Percentiles rank a stretch among this genome's conserved stretches.
Conservation (phyloP, 495 filamentous ascomycete genomes). For the Mycothermus thermophilus region DNA sequence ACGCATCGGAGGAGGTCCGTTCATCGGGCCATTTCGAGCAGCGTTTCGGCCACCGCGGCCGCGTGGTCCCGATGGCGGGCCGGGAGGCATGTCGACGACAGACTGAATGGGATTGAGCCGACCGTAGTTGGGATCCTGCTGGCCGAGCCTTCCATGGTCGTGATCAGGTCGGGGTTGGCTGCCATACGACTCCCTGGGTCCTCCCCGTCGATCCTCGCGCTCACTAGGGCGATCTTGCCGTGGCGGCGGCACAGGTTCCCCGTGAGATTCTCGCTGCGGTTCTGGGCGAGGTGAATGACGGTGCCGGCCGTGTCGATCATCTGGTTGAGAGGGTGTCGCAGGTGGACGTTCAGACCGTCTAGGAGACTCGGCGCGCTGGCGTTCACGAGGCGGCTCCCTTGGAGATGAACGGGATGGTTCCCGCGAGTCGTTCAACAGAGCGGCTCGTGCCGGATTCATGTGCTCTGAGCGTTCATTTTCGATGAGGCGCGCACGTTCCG, state of each 20-base stretch:
- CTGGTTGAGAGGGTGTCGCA: constrained; percentile 17
- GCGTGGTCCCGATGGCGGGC: constrained; percentile 60
- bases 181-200: constrained; percentile 21
- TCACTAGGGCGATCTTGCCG: not conserved
- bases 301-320: constrained; percentile 25
- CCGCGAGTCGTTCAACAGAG: constrained; percentile 33
- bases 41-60: constrained; percentile 32
- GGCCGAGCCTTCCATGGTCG: constrained; percentile 43
- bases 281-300: constrained; percentile 28
- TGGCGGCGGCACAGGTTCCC: constrained; percentile 8
- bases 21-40: constrained; percentile 18
- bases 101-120: constrained; percentile 42
- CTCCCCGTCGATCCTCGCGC: no score
- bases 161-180: constrained; percentile 29
- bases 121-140: constrained; percentile 48
- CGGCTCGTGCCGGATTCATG: constrained; percentile 44
- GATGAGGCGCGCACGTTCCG: constrained; percentile 29
- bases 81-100: constrained; percentile 24
- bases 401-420: constrained; percentile 20
- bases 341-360: constrained; percentile 29
- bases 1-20: constrained; percentile 21
- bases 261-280: constrained; percentile 24
- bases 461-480: constrained; percentile 25
- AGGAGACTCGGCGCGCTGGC: constrained; percentile 37
- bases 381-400: constrained; percentile 30